Conservation (phyloP, 1,284 basidiomycete species). For the Phellinidium pouzarii region DNA sequence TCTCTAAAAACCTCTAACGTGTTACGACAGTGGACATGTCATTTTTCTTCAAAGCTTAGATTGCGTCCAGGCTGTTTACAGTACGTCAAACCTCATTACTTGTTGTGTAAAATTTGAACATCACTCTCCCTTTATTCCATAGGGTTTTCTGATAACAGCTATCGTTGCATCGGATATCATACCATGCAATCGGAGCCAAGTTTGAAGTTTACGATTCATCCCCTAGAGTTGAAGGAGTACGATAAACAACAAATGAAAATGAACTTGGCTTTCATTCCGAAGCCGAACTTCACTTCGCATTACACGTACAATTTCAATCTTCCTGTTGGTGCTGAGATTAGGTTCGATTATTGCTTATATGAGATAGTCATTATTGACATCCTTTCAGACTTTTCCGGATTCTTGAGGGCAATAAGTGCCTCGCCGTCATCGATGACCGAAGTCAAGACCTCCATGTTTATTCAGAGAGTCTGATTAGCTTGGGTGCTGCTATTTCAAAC, state of each 20-base stretch:
- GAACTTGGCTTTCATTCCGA: slow-evolving; percentile 32
- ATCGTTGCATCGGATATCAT: not conserved
- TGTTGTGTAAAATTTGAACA: not conserved
- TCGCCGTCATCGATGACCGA: slow-evolving; percentile 36
- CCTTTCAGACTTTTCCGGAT: slow-evolving; percentile 31
- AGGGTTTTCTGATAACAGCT: slow-evolving; percentile 15
- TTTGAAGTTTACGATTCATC: slow-evolving; percentile 30
- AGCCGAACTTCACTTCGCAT: slow-evolving; percentile 26
- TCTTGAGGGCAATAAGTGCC: slow-evolving; percentile 33
- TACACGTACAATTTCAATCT: slow-evolving; percentile 29
- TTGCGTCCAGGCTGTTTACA: not conserved
- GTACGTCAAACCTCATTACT: not conserved
- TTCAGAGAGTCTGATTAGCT: slow-evolving; percentile 29
- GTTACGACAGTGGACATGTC: not conserved
- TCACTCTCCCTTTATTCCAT: not conserved
- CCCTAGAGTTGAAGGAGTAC: slow-evolving; percentile 34
- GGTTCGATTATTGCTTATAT: not conserved
- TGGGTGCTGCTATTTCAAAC: slow-evolving; percentile 30
- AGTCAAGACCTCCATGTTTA: slow-evolving; percentile 32
- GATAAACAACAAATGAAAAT: slow-evolving; percentile 38
- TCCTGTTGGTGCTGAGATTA: slow-evolving; percentile 21
- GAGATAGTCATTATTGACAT: not conserved
- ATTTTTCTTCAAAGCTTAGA: not conserved
- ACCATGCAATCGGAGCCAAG: slow-evolving; percentile 24
- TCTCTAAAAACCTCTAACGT: not conserved